These are phyloP conservation scores for Amoeboaphelidium protococcarum DNA, from an alignment of 371 early-diverging fungal species.

Conservation along the genomic window DNA sequence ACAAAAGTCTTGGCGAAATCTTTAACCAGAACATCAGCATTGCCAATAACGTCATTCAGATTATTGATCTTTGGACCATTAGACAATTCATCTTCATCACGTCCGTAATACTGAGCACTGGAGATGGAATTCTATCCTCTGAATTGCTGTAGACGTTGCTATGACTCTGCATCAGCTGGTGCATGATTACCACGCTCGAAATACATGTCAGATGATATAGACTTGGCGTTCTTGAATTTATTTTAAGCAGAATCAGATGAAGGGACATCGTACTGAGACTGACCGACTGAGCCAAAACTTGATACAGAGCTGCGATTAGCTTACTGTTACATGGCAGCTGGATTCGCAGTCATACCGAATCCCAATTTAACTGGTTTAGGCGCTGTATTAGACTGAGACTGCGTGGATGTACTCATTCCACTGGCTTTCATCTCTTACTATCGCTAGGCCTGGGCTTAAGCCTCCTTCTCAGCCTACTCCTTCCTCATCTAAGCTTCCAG, in stretches of 20 bases:
- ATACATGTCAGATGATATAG: slow-evolving; percentile 66
- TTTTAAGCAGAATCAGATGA: slow-evolving; percentile 1
- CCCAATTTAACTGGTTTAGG: slow-evolving; percentile 16
- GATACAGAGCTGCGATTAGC: no score
- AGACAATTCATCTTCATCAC: background rate
- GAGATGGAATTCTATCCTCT: background rate
- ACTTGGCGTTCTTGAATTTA: slow-evolving; percentile 42
- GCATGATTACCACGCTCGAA: slow-evolving; percentile 12
- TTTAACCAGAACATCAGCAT: background rate
- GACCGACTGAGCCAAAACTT: no score
- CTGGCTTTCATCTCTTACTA: background rate
- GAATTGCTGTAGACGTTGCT: background rate
- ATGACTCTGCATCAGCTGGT: background rate
- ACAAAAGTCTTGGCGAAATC: background rate
- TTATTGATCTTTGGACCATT: background rate
- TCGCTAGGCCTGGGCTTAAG: background rate
- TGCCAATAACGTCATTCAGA: background rate
- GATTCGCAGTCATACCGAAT: slow-evolving; percentile 5
- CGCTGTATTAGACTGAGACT: background rate
- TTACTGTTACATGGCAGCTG: no score
- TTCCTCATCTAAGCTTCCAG: background rate
- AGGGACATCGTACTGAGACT: no score
- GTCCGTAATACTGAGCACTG: background rate
- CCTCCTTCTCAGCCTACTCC: background rate
- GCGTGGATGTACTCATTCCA: background rate